Conservation (phyloP, 2,329 filamentous ascomycete genomes). For the Penicillium sp. region DNA sequence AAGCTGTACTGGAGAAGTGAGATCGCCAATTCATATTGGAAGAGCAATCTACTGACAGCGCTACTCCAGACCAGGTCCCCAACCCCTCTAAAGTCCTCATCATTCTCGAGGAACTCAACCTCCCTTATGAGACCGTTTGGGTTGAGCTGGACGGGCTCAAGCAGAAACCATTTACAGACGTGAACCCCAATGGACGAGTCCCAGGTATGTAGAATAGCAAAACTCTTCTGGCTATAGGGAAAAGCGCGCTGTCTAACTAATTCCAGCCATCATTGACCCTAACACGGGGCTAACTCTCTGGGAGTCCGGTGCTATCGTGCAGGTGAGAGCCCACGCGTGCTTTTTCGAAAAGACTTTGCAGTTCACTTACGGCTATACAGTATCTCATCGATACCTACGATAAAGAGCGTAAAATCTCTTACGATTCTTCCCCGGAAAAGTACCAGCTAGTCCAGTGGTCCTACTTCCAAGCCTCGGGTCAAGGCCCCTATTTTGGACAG, state of each 20-base stretch:
- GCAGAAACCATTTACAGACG: conserved; percentile 19
- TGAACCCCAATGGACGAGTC: conserved; percentile 36
- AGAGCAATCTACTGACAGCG: background rate
- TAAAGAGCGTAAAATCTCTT: conserved; percentile 37
- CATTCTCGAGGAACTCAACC: conserved; percentile 31
- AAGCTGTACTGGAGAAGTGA: background rate
- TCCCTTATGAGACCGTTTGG: conserved; percentile 27
- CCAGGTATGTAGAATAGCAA: conserved; percentile 11
- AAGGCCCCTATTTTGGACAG: conserved; percentile 53
- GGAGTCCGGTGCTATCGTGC: conserved; percentile 48
- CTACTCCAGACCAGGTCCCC: background rate
- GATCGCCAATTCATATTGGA: background rate
- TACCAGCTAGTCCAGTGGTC: conserved; percentile 46
- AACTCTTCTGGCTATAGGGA: too few species aligned
- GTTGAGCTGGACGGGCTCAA: conserved; percentile 30
- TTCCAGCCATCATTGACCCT: conserved; percentile 29
- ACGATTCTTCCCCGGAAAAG: conserved; percentile 36
- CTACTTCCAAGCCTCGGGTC: conserved; percentile 46
- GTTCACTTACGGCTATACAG: too few species aligned
- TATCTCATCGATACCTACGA: conserved; percentile 49
- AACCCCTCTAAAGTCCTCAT: conserved; percentile 34
- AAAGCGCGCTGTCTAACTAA: too few species aligned
- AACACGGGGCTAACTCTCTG: conserved; percentile 41
- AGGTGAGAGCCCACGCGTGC: conserved; percentile 9
- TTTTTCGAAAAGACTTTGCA: too few species aligned